phyloP scores from a whole-genome alignment of 306 rosid species.

The Coriaria nepalensis region DNA sequence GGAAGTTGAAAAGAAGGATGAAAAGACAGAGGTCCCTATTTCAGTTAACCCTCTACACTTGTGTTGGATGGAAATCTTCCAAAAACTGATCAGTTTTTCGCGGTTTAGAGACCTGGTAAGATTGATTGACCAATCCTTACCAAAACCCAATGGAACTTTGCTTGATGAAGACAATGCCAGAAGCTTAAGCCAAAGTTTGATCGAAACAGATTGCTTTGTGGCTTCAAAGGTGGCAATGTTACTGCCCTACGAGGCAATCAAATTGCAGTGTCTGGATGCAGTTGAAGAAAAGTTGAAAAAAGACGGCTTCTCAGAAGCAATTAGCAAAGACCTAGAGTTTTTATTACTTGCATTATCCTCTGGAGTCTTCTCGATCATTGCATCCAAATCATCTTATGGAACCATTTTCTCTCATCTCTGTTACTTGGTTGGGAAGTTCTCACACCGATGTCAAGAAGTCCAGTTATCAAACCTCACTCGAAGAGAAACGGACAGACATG shows the following conservation, averaged over 20 bases:
- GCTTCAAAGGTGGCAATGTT: slow-evolving; percentile 54
- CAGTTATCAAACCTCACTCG: slow-evolving; percentile 24
- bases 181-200: slow-evolving; percentile 36
- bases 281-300: slow-evolving; percentile 54
- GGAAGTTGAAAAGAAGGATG: slow-evolving; percentile 47
- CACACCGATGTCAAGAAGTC: slow-evolving; percentile 40
- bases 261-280: slow-evolving; percentile 42
- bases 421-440: slow-evolving; percentile 63
- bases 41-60: slow-evolving; percentile 62
- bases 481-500: slow-evolving; percentile 18
- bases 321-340: slow-evolving; percentile 41
- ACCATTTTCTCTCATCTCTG: slow-evolving; percentile 54
- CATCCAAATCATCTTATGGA: slow-evolving; percentile 35
- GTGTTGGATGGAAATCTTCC: slow-evolving; percentile 67
- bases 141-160: slow-evolving; percentile 36
- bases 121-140: slow-evolving; percentile 52
- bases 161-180: slow-evolving; percentile 61
- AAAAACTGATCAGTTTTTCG: slow-evolving; percentile 38
- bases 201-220: slow-evolving; percentile 44
- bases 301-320: slow-evolving; percentile 37
- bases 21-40: slow-evolving; percentile 19
- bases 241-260: slow-evolving; percentile 56
- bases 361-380: slow-evolving; percentile 42
- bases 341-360: slow-evolving; percentile 54
- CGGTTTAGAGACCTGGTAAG: slow-evolving; percentile 48